Conservation (phyloP, 1,284 basidiomycete genomes). For the Moesziomyces parantarcticus region DNA sequence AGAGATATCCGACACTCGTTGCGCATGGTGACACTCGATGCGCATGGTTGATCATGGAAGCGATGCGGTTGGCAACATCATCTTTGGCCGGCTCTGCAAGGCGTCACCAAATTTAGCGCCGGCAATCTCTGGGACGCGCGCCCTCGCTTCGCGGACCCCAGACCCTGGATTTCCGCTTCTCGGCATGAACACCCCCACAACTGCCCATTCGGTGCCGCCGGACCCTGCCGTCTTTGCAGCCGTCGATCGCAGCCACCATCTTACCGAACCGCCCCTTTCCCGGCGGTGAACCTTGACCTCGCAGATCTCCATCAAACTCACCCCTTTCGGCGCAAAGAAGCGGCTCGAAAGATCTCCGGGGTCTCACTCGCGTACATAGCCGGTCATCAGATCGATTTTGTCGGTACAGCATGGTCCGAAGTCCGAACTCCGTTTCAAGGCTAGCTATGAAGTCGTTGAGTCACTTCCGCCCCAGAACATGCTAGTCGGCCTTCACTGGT, state of each 20-base stretch:
- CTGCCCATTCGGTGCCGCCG: background rate
- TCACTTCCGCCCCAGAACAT: no score
- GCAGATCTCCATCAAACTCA: background rate
- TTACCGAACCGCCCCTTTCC: background rate
- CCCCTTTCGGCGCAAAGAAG: background rate
- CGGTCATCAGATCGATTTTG: no score
- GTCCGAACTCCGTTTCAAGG: no score
- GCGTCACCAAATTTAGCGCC: conserved; percentile 16
- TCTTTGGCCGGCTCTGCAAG: no score
- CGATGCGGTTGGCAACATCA: no score
- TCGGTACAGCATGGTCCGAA: no score
- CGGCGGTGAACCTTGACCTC: background rate
- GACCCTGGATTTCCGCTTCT: background rate
- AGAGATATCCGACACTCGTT: background rate
- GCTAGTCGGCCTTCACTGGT: background rate
- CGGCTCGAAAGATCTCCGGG: background rate
- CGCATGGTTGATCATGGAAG: background rate
- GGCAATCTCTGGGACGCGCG: conserved; percentile 10
- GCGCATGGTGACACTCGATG: background rate
- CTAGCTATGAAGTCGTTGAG: no score
- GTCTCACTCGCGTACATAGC: background rate
- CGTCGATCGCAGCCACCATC: background rate
- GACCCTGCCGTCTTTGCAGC: background rate
- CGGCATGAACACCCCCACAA: conserved; percentile 4
- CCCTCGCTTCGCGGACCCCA: conserved; percentile 3